Percentiles rank a stretch among this genome's conserved stretches.
Conservation (phyloP, 352 stramenopile species). For the Globisporangium lucens region DNA sequence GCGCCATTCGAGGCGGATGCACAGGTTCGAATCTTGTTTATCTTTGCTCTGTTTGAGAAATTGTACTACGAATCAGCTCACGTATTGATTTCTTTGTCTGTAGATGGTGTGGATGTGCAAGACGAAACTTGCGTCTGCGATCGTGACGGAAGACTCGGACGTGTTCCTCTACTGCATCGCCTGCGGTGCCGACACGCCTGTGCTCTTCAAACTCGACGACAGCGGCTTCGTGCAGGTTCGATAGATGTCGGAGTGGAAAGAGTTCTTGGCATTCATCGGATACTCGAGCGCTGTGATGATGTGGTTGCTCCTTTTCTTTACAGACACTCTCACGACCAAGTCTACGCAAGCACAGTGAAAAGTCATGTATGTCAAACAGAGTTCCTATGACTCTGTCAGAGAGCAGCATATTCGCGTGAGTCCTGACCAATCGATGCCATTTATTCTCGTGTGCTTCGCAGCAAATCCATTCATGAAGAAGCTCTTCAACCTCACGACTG, state of each 20-base stretch:
- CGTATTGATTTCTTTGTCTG: not conserved
- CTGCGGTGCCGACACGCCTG: conserved; percentile 38
- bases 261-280: not conserved
- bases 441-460: not conserved
- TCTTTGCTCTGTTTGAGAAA: not conserved
- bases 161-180: conserved; percentile 76
- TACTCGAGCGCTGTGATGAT: not conserved
- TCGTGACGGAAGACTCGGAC: conserved; percentile 82
- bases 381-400: not conserved
- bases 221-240: conserved; percentile 48
- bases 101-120: conserved; percentile 85
- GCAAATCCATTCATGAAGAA: conserved; percentile 62
- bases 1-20: conserved; percentile 75
- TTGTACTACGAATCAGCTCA: not conserved
- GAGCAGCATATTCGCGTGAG: not conserved
- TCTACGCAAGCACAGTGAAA: conserved; percentile 42
- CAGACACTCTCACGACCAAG: conserved; percentile 55
- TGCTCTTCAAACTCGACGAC: conserved; percentile 75
- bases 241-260: not conserved
- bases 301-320: not conserved
- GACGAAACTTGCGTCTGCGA: conserved; percentile 42
- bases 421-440: not conserved
- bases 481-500: conserved; percentile 51
- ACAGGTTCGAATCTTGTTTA: conserved; percentile 23
- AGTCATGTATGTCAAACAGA: conserved; percentile 24